Evolutionary conservation across 2,329 filamentous ascomycete species (phyloP).

Genomic region (Paecilomyces variotii): DNA sequence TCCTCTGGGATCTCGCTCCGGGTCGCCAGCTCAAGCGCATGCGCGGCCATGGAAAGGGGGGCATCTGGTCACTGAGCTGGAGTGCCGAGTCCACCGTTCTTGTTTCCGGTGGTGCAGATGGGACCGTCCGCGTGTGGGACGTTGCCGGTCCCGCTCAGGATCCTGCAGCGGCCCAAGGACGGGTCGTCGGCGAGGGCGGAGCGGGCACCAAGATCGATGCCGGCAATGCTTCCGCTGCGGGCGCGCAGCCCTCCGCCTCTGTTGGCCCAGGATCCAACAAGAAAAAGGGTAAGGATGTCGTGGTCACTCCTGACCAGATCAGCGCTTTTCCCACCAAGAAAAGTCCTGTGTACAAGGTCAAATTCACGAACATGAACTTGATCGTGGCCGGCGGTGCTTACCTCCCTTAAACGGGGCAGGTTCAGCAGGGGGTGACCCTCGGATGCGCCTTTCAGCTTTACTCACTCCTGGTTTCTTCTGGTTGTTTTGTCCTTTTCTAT

Average conservation of each 20-base stretch:
- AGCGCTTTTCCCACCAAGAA: constrained; percentile 94
- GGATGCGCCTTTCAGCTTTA: not conserved
- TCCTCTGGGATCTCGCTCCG: constrained; percentile 88
- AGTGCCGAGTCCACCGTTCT: constrained; percentile 87
- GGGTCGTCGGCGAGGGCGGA: constrained; percentile 43
- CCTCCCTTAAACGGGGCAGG: constrained; percentile 38
- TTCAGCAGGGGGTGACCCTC: not conserved
- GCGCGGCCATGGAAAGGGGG: constrained; percentile 85
- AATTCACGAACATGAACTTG: constrained; percentile 92
- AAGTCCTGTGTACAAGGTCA: constrained; percentile 84
- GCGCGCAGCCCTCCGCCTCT: constrained; percentile 36
- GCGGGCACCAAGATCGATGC: constrained; percentile 45
- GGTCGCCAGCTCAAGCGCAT: constrained; percentile 84
- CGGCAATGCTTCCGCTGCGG: constrained; percentile 40
- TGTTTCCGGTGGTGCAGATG: constrained; percentile 82
- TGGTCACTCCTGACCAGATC: constrained; percentile 88
- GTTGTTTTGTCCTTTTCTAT: not conserved
- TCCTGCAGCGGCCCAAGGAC: constrained; percentile 48
- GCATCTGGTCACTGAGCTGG: constrained; percentile 89
- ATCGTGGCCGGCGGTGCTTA: constrained; percentile 74
- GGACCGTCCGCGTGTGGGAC: constrained; percentile 91
- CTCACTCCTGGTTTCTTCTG: not conserved
- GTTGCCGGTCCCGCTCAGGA: constrained; percentile 62
- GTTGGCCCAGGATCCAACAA: constrained; percentile 35
- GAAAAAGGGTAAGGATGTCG: constrained; percentile 85